These are phyloP conservation scores for Mitragyna speciosa DNA, from an alignment of 257 asterid genomes.

Conservation along the genomic window DNA sequence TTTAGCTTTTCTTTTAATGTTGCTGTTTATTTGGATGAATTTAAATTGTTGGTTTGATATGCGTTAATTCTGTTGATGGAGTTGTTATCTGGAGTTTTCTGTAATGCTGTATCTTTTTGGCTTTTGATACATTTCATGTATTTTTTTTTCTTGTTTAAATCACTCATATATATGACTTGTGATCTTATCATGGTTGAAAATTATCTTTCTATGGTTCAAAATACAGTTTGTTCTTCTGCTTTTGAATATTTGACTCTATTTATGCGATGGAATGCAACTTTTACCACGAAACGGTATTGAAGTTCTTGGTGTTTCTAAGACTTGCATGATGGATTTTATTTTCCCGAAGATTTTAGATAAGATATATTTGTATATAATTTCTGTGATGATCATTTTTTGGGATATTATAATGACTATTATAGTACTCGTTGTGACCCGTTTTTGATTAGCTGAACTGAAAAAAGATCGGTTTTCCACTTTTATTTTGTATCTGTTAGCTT, in stretches of 20 bases:
- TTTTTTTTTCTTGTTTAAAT: background rate
- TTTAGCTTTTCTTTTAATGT: background rate
- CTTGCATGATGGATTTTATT: background rate
- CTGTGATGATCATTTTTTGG: background rate
- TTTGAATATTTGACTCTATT: background rate
- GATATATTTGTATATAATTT: background rate
- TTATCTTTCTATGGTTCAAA: background rate
- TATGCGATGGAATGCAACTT: background rate
- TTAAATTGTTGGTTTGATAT: constrained; percentile 10
- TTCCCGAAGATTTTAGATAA: background rate
- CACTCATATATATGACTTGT: background rate
- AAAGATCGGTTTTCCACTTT: background rate
- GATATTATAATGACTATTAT: too few species aligned
- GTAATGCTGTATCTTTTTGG: background rate
- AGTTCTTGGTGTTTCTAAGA: background rate
- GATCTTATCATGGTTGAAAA: background rate
- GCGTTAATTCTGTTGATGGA: background rate
- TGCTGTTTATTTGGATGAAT: background rate
- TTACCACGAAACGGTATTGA: background rate
- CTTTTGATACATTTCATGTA: background rate
- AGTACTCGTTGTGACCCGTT: background rate
- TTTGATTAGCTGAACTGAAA: background rate
- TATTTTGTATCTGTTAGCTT: background rate
- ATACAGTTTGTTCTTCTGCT: background rate
- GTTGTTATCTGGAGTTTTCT: background rate